phyloP scores from a whole-genome alignment of 192 early-diverging fungal genomes.

The Neocallimastix lanati region DNA sequence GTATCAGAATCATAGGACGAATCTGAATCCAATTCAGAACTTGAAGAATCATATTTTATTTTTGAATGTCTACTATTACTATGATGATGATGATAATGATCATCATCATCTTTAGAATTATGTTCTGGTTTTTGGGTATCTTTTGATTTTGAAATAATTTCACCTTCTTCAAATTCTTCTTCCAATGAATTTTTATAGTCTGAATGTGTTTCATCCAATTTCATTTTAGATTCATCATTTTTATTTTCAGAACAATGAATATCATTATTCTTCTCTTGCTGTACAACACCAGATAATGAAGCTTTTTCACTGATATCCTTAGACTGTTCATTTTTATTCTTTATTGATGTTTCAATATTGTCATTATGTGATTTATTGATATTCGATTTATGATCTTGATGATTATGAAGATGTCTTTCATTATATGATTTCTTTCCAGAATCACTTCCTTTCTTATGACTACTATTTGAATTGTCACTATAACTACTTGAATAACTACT shows the following conservation, averaged over 20 bases:
- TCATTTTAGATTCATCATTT: neutral
- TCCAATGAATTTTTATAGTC: neutral
- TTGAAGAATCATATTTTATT: neutral
- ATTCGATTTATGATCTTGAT: neutral
- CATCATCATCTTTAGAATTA: too few relatives aligned
- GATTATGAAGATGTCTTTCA: neutral
- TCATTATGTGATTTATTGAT: neutral
- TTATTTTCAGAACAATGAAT: neutral
- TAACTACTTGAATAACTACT: neutral
- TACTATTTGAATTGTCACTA: neutral
- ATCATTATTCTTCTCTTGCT: neutral
- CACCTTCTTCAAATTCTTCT: neutral
- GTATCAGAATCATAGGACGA: neutral
- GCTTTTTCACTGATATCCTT: neutral
- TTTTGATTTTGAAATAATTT: too few relatives aligned
- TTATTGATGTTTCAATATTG: neutral
- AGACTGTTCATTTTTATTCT: neutral
- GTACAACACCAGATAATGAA: neutral
- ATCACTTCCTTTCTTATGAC: neutral
- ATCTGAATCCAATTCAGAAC: neutral
- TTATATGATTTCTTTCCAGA: neutral
- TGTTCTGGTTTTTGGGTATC: too few relatives aligned
- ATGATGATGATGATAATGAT: neutral
- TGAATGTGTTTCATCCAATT: neutral
- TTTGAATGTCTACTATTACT: neutral